Percentiles rank a stretch among this genome's conserved stretches.
Conservation (phyloP, 345 rosid genomes). For the Camelina hispida region DNA sequence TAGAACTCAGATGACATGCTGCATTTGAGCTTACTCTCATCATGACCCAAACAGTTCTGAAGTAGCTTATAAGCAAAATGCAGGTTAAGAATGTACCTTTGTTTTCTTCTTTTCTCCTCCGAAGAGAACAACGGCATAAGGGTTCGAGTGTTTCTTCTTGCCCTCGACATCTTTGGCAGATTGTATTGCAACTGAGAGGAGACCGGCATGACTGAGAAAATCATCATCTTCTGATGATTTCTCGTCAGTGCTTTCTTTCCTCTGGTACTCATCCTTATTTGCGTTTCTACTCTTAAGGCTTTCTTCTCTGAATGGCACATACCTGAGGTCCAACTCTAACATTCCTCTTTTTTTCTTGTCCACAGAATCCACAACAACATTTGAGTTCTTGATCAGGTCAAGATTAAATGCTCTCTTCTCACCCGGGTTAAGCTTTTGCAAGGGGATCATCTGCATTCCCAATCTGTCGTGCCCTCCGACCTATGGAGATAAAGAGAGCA, state of each 20-base stretch:
- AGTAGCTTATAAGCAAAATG: not conserved
- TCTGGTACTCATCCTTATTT: constrained; percentile 36
- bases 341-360: constrained; percentile 67
- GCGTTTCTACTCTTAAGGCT: constrained; percentile 46
- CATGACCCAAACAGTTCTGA: constrained; percentile 6
- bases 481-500: constrained; percentile 42
- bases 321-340: constrained; percentile 60
- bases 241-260: constrained; percentile 44
- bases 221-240: constrained; percentile 49
- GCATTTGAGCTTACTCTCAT: not conserved
- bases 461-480: constrained; percentile 76
- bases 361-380: constrained; percentile 44
- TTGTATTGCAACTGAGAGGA: constrained; percentile 63
- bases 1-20: constrained; percentile 8
- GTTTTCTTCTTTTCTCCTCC: constrained; percentile 76
- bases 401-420: constrained; percentile 61
- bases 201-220: constrained; percentile 55
- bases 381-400: constrained; percentile 68
- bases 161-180: constrained; percentile 78
- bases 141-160: constrained; percentile 60
- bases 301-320: constrained; percentile 70
- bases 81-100: constrained; percentile 51
- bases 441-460: constrained; percentile 75
- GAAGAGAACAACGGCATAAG: constrained; percentile 63
- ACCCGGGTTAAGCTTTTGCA: constrained; percentile 53